A percentile compares a stretch with the other conserved stretches of the same genome.
Conservation (phyloP, 768 basidiomycete genomes). For the Exidia glandulosa region DNA sequence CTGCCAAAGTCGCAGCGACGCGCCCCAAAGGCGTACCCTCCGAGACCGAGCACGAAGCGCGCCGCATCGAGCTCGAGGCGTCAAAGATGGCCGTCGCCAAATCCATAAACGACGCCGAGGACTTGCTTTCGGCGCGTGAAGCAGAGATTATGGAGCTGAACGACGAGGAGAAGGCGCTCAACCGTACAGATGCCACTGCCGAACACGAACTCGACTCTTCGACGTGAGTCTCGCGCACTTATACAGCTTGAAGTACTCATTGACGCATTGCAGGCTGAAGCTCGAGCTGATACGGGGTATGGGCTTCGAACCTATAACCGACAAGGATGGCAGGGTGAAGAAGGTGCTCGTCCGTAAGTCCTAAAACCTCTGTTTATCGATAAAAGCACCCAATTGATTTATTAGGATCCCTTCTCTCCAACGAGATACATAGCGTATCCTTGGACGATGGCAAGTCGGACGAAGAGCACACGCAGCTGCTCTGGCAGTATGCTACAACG, state of each 20-base stretch:
- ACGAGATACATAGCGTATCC: conserved; percentile 27
- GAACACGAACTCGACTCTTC: conserved; percentile 67
- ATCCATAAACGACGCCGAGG: conserved; percentile 63
- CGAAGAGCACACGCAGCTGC: conserved; percentile 18
- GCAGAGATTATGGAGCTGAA: conserved; percentile 59
- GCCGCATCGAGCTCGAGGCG: background rate
- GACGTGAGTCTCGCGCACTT: conserved; percentile 36
- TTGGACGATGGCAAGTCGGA: conserved; percentile 19
- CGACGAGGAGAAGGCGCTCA: conserved; percentile 48
- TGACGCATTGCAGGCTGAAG: conserved; percentile 43
- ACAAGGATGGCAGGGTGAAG: conserved; percentile 35
- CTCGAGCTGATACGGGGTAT: conserved; percentile 58
- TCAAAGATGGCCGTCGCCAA: conserved; percentile 48
- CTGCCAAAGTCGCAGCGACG: conserved; percentile 53
- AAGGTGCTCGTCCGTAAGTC: conserved; percentile 65
- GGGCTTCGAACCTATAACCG: conserved; percentile 57
- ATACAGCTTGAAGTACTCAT: background rate
- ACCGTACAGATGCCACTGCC: conserved; percentile 58
- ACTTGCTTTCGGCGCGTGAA: conserved; percentile 52
- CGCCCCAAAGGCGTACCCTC: conserved; percentile 14
- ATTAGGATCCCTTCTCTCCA: conserved; percentile 33
- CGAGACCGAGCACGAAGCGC: background rate
- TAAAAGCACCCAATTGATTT: background rate
- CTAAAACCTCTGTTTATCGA: background rate
- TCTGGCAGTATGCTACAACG: too few relatives aligned